Evolutionary conservation across 2,329 filamentous ascomycete species (phyloP).

Genomic region (Neonectria ditissima): DNA sequence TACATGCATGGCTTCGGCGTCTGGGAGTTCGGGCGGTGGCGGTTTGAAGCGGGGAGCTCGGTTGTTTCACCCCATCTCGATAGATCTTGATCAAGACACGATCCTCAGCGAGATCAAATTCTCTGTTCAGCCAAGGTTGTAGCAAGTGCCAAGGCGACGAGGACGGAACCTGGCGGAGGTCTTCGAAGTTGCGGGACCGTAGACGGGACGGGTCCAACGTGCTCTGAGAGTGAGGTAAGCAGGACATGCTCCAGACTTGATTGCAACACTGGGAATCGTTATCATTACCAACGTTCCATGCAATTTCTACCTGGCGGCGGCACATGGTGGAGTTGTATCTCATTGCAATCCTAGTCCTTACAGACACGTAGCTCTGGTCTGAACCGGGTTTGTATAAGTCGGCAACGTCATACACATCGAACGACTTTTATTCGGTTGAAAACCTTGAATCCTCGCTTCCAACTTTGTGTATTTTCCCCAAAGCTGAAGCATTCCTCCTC

Average conservation of each 20-base stretch:
- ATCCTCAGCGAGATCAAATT: not conserved
- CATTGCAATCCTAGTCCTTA: not conserved
- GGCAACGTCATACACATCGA: not conserved
- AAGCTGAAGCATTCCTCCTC: constrained; percentile 51
- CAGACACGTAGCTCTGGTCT: not conserved
- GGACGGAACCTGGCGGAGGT: too few relatives aligned
- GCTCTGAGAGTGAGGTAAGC: too few relatives aligned
- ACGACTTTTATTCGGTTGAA: not conserved
- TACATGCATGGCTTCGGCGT: constrained; percentile 42
- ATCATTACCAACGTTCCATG: too few relatives aligned
- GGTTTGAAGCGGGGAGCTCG: constrained; percentile 9
- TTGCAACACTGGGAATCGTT: too few relatives aligned
- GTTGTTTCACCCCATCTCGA: not conserved
- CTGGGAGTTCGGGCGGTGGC: constrained; percentile 43
- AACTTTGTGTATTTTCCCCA: constrained; percentile 22
- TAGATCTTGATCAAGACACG: not conserved
- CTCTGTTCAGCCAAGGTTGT: not conserved
- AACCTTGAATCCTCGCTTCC: not conserved
- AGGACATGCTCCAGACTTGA: too few relatives aligned
- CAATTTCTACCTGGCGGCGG: not conserved
- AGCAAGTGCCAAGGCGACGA: too few relatives aligned
- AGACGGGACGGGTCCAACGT: too few relatives aligned
- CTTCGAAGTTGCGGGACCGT: too few relatives aligned
- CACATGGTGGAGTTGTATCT: not conserved
- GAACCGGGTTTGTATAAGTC: not conserved